A percentile compares a stretch with the other conserved stretches of the same genome.
Evolutionary conservation across 1,284 basidiomycete species (phyloP).

Genomic region (Sparassis latifolia): DNA sequence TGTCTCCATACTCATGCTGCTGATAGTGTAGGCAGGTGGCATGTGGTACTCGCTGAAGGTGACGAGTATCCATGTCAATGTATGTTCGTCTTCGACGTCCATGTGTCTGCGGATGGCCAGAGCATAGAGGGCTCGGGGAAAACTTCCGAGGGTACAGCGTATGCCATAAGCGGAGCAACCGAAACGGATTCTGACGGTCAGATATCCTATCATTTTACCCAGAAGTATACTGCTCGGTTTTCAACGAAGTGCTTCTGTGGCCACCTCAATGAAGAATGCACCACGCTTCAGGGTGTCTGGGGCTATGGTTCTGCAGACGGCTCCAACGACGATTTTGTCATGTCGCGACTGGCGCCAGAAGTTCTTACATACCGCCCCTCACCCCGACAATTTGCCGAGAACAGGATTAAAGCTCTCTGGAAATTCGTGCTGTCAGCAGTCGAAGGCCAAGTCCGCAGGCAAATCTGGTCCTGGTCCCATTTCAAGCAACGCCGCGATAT

Average conservation of each 20-base stretch:
- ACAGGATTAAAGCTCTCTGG: conserved; percentile 17
- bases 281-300: background rate
- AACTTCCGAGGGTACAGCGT: background rate
- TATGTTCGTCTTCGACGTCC: background rate
- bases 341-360: background rate
- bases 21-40: background rate
- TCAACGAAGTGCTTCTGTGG: background rate
- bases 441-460: conserved; percentile 10
- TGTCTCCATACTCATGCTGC: background rate
- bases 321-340: background rate
- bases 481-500: conserved; percentile 9
- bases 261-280: background rate
- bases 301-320: background rate
- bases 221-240: background rate
- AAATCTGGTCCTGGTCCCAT: conserved; percentile 8
- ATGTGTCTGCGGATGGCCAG: background rate
- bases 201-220: background rate
- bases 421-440: conserved; percentile 16
- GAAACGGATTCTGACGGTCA: background rate
- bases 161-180: background rate
- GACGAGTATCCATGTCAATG: background rate
- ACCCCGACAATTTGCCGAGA: conserved; percentile 8
- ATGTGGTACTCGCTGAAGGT: background rate
- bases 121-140: background rate
- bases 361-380: conserved; percentile 14